Percentiles rank a stretch among this genome's conserved stretches.
phyloP scores from a whole-genome alignment of 2,329 filamentous ascomycete species.

The Magnaporthales sp. region DNA sequence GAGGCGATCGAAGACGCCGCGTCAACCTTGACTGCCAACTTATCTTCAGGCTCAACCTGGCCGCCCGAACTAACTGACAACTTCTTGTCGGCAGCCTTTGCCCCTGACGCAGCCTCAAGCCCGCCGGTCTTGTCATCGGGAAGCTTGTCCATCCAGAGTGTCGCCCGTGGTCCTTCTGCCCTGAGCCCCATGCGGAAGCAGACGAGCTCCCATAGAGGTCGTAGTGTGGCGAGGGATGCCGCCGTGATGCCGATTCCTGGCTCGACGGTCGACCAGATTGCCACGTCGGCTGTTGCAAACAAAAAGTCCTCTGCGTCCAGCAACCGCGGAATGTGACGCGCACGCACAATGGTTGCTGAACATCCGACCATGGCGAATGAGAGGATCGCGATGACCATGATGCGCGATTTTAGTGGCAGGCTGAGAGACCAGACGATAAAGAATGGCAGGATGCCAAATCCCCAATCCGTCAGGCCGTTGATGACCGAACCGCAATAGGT shows the following conservation, averaged over 20 bases:
- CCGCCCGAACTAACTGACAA: background rate
- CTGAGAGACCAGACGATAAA: slow-evolving; percentile 30
- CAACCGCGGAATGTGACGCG: slow-evolving; percentile 29
- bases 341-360: slow-evolving; percentile 32
- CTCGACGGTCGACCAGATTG: slow-evolving; percentile 37
- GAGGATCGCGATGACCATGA: slow-evolving; percentile 20
- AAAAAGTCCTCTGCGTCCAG: slow-evolving; percentile 29
- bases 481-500: slow-evolving; percentile 29
- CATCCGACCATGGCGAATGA: slow-evolving; percentile 21
- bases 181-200: background rate
- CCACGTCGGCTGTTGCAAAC: slow-evolving; percentile 31
- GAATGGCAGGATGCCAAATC: slow-evolving; percentile 28
- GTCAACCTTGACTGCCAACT: background rate
- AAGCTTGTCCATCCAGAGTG: background rate
- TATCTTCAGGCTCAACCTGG: background rate
- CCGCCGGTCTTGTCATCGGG: background rate
- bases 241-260: slow-evolving; percentile 32
- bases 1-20: background rate
- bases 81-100: background rate
- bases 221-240: slow-evolving; percentile 28
- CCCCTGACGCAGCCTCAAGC: background rate
- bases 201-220: slow-evolving; percentile 19
- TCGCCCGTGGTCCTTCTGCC: background rate
- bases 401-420: slow-evolving; percentile 6
- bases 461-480: slow-evolving; percentile 30